Evolutionary conservation across 768 basidiomycete species (phyloP).

Genomic region (Ephemerocybe angulata): DNA sequence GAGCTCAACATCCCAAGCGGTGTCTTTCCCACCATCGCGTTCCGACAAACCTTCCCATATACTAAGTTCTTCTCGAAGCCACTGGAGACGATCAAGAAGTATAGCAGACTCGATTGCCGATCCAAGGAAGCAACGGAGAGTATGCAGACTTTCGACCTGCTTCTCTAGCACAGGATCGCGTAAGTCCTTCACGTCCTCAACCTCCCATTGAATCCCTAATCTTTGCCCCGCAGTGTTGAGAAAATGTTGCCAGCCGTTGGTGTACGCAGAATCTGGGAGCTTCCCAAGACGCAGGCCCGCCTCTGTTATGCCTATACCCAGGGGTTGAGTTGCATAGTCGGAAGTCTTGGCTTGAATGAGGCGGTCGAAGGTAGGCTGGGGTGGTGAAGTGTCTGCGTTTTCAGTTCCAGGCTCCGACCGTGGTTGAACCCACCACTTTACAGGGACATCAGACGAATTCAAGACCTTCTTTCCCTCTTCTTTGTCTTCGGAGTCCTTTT

Average conservation of each 20-base stretch:
- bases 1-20: constrained; percentile 31
- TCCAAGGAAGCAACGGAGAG: constrained; percentile 65
- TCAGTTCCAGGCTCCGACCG: not conserved
- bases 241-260: constrained; percentile 43
- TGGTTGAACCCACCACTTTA: constrained; percentile 6
- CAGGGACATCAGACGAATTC: constrained; percentile 6
- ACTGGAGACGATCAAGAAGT: constrained; percentile 56
- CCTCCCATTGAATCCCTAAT: constrained; percentile 23
- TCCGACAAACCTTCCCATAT: not conserved
- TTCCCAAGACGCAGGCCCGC: constrained; percentile 33
- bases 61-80: constrained; percentile 45
- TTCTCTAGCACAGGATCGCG: constrained; percentile 27
- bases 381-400: not conserved
- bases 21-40: not conserved
- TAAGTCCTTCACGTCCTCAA: constrained; percentile 2
- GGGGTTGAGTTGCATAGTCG: not conserved
- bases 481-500: not conserved
- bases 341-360: not conserved
- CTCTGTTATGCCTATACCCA: constrained; percentile 2
- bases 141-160: constrained; percentile 56
- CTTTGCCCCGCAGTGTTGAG: constrained; percentile 26
- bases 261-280: constrained; percentile 48
- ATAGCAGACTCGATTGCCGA: constrained; percentile 65
- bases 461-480: not conserved
- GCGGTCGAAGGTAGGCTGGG: not conserved